Evolutionary conservation across 441 rosid species (phyloP).

Genomic region (Codiaeum variegatum): DNA sequence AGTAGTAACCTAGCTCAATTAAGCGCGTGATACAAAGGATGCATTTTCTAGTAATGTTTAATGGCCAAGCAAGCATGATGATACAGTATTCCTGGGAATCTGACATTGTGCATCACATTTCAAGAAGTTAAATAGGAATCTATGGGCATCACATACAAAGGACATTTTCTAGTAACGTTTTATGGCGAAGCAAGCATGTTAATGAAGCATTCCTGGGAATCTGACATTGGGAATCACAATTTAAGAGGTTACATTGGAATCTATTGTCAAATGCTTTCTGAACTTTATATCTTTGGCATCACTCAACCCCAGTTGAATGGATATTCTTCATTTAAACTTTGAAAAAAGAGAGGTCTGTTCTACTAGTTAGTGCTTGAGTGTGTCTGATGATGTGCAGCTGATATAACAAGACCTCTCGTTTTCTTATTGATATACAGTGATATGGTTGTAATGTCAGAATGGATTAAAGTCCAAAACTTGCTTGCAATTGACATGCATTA

Average conservation of each 20-base stretch:
- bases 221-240: background rate
- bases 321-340: background rate
- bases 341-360: background rate
- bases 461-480: background rate
- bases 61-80: background rate
- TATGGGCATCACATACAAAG: background rate
- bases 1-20: background rate
- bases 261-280: background rate
- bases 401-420: background rate
- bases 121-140: background rate
- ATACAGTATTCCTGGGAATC: background rate
- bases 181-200: background rate
- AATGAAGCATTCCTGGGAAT: background rate
- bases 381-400: background rate
- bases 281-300: background rate
- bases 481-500: constrained; percentile 17
- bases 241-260: background rate
- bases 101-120: background rate
- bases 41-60: background rate
- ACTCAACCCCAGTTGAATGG: background rate
- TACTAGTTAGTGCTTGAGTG: background rate
- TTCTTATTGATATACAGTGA: background rate
- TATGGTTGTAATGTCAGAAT: background rate
- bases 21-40: background rate
- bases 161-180: background rate